phyloP scores from a whole-genome alignment of 2,329 filamentous ascomycete genomes.

The Pestalotiopsis sp. region DNA sequence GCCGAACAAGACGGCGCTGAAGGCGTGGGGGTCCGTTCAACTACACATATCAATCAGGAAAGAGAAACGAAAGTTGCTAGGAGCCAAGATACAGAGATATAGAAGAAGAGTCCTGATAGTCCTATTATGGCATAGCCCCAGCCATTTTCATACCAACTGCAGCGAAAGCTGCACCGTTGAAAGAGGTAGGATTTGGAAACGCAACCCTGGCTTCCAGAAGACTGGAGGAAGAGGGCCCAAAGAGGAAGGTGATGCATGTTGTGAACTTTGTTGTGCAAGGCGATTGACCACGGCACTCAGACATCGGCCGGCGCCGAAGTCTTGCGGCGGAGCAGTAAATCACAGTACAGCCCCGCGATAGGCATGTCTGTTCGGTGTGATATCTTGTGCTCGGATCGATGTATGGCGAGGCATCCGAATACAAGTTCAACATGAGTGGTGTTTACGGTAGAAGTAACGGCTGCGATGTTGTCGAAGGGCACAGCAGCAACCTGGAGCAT shows the following conservation, averaged over 20 bases:
- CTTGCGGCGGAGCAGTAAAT: neutral
- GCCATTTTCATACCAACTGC: neutral
- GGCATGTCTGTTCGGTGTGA: neutral
- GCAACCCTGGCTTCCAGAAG: constrained; percentile 4
- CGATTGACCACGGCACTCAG: neutral
- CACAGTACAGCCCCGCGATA: neutral
- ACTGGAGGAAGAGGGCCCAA: neutral
- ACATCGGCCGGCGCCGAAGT: constrained; percentile 3
- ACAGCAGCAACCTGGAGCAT: no score
- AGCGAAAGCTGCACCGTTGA: neutral
- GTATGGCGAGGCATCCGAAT: neutral
- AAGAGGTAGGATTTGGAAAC: neutral
- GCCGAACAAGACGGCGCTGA: neutral
- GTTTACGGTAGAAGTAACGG: no score
- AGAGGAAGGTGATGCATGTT: neutral
- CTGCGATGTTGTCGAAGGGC: no score
- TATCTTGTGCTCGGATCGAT: neutral
- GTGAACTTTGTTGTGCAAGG: neutral
- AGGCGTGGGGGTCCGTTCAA: neutral
- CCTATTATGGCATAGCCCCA: neutral
- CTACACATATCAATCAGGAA: neutral
- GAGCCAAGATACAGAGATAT: neutral
- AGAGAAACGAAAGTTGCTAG: neutral
- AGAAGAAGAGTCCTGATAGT: neutral
- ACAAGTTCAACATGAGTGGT: no score